Base-by-base conservation (phyloP, 1,139 yeast genomes). In the Lodderomyces parapsilosis region DNA sequence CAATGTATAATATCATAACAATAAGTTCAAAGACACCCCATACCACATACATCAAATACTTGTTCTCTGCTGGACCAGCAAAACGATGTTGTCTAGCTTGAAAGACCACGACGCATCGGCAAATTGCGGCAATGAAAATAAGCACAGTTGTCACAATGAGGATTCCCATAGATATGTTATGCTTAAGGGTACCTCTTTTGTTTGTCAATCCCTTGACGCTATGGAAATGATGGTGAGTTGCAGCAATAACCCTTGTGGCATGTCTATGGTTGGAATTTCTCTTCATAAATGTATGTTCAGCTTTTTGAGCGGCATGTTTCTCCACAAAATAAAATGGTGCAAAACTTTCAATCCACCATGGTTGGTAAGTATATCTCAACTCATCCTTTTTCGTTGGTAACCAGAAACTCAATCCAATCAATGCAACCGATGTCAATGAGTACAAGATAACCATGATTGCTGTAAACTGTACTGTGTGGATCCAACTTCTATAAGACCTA, bases 321-420 rank as follows among this genome's bases (percentile, higher is more conserved):
- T 60, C 56, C 19, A 70, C 76, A 53, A 68, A 71, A 51, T 71
- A 71, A 39, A 67, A 63, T n/a, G 75, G 71, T 33, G 60, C 54
- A 52, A 71, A 71, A 14, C 69, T 62, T 52, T 70, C 74, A 48
- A 71, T 63, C 76, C 76, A 71, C 76, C 76, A 71, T 24, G 76
- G 75, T 49, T 71, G 76, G 49, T 68, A 71, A 11, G 75, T 69
- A 55, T 68, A 69, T 45, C 68, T 61, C 44, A 61, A 63, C 49
- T 70, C 74, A 57, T 71, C 76, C 51, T 70, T 70, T 40, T 74
- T 66, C 28, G 76, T 74, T 38, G 70, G 68, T 51, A 71, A 67
- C 53, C 69, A 65, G 48, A 67, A 70, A 2, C 75, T 66, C 53
- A 70, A 61, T 2, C 53, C 62, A 44, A 71, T 59, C 56, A 71